Evolutionary conservation across 306 rosid genomes (phyloP), one percentile per base, ranked within the genome.

Genomic region (Gastrolobium bilobum): DNA sequence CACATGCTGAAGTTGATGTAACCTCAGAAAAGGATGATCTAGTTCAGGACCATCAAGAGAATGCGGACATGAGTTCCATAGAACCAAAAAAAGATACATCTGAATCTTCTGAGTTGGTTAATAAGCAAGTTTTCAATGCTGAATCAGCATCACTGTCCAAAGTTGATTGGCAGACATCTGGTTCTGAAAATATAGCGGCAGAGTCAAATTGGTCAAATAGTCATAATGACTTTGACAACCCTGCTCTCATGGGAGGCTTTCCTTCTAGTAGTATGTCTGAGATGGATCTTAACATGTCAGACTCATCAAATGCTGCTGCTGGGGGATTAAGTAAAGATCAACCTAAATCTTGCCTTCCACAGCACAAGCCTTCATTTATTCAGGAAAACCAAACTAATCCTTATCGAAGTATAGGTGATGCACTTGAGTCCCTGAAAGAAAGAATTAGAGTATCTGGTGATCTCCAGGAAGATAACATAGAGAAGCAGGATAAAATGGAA

Each of bases 381-480:
- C 83, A 86, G 78, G 91, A 92, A 76, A 85, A 66, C 43, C 88
- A 84, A 63, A 87, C 98, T 34, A 95, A 95, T 76, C 98, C 98
- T 79, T 79, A 48, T 73, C 92, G 99, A 76, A 90, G 86, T 79
- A 74, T 83, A 48, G 95, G 95, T 48, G 92, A 92, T 82, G 92
- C 92, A 48, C 88, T 89, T 70, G 83, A 87, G 79, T 89, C 78
- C 67, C 89, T 92, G 94, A 88, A 90, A 83, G 94, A 95, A 84
- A 88, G 94, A 79, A 86, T 87, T 37, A 88, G 66, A 40, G 89
- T 91, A 42, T 84, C 92, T 46, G 86, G 86, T 59, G 99, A 95
- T 83, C 69, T 91, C 43, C 83, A 79, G 63, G 89, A 76, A 8
- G 89, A 86, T 70, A 71, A 86, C 52, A 37, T 13, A 13, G 90